Base-by-base conservation (phyloP, 2,329 filamentous ascomycete species). In the Claviceps africana region DNA sequence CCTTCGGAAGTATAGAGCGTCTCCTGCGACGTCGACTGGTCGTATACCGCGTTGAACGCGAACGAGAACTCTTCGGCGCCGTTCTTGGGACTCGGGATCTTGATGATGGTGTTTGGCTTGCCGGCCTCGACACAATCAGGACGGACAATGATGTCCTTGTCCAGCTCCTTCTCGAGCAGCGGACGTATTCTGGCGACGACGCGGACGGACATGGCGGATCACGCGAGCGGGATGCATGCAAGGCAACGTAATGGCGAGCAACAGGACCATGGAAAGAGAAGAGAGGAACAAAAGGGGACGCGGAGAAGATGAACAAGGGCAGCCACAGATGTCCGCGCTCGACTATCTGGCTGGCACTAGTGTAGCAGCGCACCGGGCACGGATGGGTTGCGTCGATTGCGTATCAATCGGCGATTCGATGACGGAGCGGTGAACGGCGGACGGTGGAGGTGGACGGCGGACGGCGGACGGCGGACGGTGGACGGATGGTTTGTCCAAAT, bases 31-130 rank as follows among this genome's bases (percentile, higher is more conserved):
- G 86, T 84, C 37, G 77, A 68, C 60, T 84, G 80, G 62, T 88
- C 88, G 67, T 95, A 97, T 52, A 97, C 91, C 59, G 86, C 81
- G 73, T 93, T 94, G 76, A 97, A 97, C 50, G 90, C 81, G 66
- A 97, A 98, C 51, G 86, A 89, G 69, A 90, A 97, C 63, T 90
- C 86, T 69, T 97, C 91, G 22, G 78, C 74, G 57, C 88, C 86
- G 63, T 96, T 96, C 72, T 93, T 95, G 0, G 91, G 90, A 64
- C 89, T 96, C 3, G 91, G 91, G 61, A 97, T 94, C 66, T 86
- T 85, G 63, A 97, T 82, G 31, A 94, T 71, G 28, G 76, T 83
- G 56, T 78, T 80, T 21, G 81, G 75, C 57, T 75, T 77, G 58
- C 77, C 78, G 47, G 78, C 71, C 50, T 83, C 78, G 53, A 74